Evolutionary conservation across 352 stramenopile species (phyloP).

Genomic region (Globisporangium alternatum): DNA sequence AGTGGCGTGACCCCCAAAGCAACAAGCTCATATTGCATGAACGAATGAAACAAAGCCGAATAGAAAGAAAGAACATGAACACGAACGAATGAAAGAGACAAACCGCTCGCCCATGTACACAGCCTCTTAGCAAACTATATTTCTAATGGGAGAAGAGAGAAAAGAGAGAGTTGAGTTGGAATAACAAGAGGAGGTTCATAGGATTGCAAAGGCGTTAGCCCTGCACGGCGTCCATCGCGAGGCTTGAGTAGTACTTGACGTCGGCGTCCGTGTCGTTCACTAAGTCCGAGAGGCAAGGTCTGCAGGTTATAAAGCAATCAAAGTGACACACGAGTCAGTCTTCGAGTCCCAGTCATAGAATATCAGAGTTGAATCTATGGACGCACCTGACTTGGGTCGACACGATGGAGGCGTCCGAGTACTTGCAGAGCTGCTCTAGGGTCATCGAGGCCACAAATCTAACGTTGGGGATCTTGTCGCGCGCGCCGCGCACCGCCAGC

Average conservation of each 20-base stretch:
- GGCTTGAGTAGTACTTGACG: conserved; percentile 87
- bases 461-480: conserved; percentile 88
- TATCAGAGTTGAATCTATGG: not conserved
- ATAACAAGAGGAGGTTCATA: conserved; percentile 19
- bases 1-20: no score
- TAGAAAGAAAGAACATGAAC: conserved; percentile 1
- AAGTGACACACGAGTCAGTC: not conserved
- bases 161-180: conserved; percentile 10
- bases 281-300: conserved; percentile 72
- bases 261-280: conserved; percentile 78
- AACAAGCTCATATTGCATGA: no score
- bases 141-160: conserved; percentile 18
- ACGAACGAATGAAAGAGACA: conserved; percentile 10
- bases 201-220: conserved; percentile 28
- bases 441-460: conserved; percentile 86
- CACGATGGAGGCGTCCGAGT: conserved; percentile 63
- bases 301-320: conserved; percentile 14
- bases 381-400: conserved; percentile 71
- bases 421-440: conserved; percentile 82
- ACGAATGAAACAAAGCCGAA: not conserved
- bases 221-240: conserved; percentile 74
- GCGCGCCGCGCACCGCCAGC: conserved; percentile 66
- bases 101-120: conserved; percentile 9
- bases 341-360: not conserved
- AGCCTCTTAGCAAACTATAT: conserved; percentile 22